phyloP scores from a whole-genome alignment of 2,329 filamentous ascomycete species.

The Cyanodermella asteris region DNA sequence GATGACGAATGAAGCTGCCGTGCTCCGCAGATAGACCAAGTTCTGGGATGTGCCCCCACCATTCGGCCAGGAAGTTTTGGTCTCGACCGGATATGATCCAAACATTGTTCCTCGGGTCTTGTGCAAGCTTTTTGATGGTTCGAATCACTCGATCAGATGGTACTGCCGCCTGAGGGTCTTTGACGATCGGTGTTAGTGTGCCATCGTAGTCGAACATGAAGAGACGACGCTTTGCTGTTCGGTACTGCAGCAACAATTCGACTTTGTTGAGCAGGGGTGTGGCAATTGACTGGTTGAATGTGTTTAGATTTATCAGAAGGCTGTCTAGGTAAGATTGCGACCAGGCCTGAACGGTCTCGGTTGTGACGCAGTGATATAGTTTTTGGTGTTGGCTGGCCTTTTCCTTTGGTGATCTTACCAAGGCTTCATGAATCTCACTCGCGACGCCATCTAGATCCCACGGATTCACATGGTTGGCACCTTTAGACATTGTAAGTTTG shows the following conservation, averaged over 20 bases:
- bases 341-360: conserved; percentile 73
- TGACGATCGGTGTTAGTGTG: conserved; percentile 85
- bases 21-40: conserved; percentile 94
- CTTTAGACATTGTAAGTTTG: conserved; percentile 54
- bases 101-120: conserved; percentile 66
- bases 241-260: conserved; percentile 51
- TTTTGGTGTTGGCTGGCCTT: conserved; percentile 47
- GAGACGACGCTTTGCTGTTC: conserved; percentile 38
- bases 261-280: conserved; percentile 66
- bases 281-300: conserved; percentile 49
- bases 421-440: conserved; percentile 56
- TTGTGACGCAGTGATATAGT: conserved; percentile 66
- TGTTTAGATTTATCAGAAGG: conserved; percentile 58
- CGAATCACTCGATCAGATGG: conserved; percentile 66
- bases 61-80: conserved; percentile 72
- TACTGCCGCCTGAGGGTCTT: conserved; percentile 71
- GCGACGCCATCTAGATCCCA: conserved; percentile 80
- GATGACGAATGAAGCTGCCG: conserved; percentile 79
- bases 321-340: conserved; percentile 58
- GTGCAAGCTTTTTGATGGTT: conserved; percentile 56
- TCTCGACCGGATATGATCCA: conserved; percentile 97
- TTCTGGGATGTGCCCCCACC: conserved; percentile 74
- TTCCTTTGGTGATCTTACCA: conserved; percentile 49
- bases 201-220: conserved; percentile 99
- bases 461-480: conserved; percentile 88